Percentiles rank a stretch among this genome's conserved stretches.
Evolutionary conservation across 2,329 filamentous ascomycete species (phyloP).

Genomic region (Colletotrichum sp.): DNA sequence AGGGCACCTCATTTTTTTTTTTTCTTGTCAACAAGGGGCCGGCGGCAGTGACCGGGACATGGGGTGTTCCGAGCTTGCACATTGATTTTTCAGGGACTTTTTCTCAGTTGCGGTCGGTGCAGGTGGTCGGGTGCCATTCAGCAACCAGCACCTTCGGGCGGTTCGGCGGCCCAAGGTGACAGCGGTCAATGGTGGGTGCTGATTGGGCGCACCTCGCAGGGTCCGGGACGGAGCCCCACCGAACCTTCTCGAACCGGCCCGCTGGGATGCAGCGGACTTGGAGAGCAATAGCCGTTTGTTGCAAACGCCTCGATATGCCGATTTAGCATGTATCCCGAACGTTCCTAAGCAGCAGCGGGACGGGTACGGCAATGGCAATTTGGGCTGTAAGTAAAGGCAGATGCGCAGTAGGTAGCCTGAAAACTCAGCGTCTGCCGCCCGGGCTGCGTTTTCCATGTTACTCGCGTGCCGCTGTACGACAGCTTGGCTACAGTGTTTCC

Average conservation of each 20-base stretch:
- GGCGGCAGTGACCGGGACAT: conserved; percentile 14
- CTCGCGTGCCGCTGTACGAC: neutral
- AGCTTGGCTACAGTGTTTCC: neutral
- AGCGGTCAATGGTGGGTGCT: neutral
- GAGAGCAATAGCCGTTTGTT: conserved; percentile 28
- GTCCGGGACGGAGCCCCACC: conserved; percentile 36
- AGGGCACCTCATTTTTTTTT: neutral
- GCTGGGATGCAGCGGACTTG: conserved; percentile 16
- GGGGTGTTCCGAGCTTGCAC: neutral
- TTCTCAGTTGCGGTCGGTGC: neutral
- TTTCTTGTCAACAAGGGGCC: neutral
- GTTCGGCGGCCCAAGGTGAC: conserved; percentile 15
- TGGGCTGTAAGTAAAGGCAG: neutral
- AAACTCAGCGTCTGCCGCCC: neutral
- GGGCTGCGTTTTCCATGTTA: neutral
- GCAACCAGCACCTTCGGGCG: conserved; percentile 6
- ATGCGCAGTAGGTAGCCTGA: neutral
- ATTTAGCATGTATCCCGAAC: neutral
- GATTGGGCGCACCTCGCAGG: conserved; percentile 1
- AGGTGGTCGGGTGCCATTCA: conserved; percentile 3
- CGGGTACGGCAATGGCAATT: neutral
- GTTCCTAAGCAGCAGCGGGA: neutral
- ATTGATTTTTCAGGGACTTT: neutral
- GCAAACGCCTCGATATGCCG: conserved; percentile 38
- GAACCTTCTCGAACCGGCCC: conserved; percentile 49